These are phyloP conservation scores for Xylaria hypoxylon DNA, from an alignment of 2,329 filamentous ascomycete species.

Conservation along the genomic window DNA sequence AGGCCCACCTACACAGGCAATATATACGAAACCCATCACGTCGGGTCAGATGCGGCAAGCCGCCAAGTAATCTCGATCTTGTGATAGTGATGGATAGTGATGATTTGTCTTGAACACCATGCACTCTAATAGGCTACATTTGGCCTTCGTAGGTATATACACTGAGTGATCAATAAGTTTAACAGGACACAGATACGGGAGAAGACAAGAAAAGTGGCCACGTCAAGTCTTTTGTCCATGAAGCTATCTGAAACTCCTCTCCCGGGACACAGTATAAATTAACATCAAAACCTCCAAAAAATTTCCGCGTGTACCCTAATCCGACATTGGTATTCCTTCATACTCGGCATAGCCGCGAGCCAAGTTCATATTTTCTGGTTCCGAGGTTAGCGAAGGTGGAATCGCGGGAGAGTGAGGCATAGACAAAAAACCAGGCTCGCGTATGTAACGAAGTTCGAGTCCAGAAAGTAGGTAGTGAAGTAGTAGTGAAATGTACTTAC, in stretches of 20 bases:
- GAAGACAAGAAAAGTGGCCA: conserved; percentile 12
- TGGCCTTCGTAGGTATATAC: conserved; percentile 30
- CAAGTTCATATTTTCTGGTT: conserved; percentile 56
- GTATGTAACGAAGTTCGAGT: neutral
- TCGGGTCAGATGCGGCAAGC: conserved; percentile 10
- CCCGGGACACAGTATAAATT: conserved; percentile 10
- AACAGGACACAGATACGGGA: conserved; percentile 13
- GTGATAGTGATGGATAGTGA: neutral
- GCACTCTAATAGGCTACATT: conserved; percentile 20
- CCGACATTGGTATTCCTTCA: conserved; percentile 47
- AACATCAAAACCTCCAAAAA: neutral
- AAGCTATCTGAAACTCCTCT: conserved; percentile 31
- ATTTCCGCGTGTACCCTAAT: conserved; percentile 1
- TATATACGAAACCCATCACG: too few relatives aligned
- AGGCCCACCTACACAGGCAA: neutral
- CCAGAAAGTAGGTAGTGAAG: conserved; percentile 39
- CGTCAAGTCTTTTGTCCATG: conserved; percentile 21
- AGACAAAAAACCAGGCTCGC: neutral
- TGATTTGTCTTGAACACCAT: conserved; percentile 13
- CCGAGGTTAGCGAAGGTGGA: conserved; percentile 53
- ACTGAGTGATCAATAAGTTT: conserved; percentile 9
- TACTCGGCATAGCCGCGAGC: conserved; percentile 61
- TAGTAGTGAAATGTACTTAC: conserved; percentile 5
- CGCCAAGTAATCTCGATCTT: neutral
- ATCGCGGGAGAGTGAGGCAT: neutral